A percentile compares a stretch with the other conserved stretches of the same genome.
Evolutionary conservation across 2,329 filamentous ascomycete genomes (phyloP).

Genomic region (Talaromyces islandicus): DNA sequence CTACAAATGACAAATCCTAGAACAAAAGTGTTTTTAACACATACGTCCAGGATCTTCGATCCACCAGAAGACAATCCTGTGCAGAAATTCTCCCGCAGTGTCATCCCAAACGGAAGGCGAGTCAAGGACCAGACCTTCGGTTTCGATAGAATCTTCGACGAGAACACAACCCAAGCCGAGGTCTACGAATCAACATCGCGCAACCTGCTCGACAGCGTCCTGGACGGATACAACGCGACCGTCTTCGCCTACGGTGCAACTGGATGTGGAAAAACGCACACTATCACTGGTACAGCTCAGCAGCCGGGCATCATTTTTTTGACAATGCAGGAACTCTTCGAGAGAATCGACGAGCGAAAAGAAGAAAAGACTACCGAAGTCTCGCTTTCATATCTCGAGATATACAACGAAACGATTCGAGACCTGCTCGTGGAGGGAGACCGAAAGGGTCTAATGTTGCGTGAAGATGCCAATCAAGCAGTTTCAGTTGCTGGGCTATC

Average conservation of each 20-base stretch:
- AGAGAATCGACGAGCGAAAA: slow-evolving; percentile 81
- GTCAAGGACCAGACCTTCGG: slow-evolving; percentile 97
- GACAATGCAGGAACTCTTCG: slow-evolving; percentile 98
- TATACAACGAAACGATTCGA: slow-evolving; percentile 98
- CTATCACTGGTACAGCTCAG: slow-evolving; percentile 85
- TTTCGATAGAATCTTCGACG: slow-evolving; percentile 95
- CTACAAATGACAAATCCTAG: neutral
- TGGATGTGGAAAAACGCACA: slow-evolving; percentile 97
- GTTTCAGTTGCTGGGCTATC: slow-evolving; percentile 88
- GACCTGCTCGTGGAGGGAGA: slow-evolving; percentile 83
- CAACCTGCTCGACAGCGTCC: slow-evolving; percentile 82
- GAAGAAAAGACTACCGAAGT: slow-evolving; percentile 86
- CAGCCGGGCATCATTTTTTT: slow-evolving; percentile 97
- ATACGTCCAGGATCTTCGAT: slow-evolving; percentile 77
- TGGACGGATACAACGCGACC: slow-evolving; percentile 97
- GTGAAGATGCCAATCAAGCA: slow-evolving; percentile 88
- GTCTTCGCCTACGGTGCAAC: slow-evolving; percentile 98
- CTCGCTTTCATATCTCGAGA: slow-evolving; percentile 91
- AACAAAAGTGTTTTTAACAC: slow-evolving; percentile 2
- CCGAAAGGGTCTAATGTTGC: slow-evolving; percentile 80
- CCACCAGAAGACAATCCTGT: slow-evolving; percentile 92
- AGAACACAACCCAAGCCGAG: slow-evolving; percentile 84
- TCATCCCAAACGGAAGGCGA: slow-evolving; percentile 77
- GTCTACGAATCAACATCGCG: slow-evolving; percentile 93
- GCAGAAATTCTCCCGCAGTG: slow-evolving; percentile 76